Evolutionary conservation across 257 asterid genomes (phyloP).

Genomic region (Scutellaria galericulata): DNA sequence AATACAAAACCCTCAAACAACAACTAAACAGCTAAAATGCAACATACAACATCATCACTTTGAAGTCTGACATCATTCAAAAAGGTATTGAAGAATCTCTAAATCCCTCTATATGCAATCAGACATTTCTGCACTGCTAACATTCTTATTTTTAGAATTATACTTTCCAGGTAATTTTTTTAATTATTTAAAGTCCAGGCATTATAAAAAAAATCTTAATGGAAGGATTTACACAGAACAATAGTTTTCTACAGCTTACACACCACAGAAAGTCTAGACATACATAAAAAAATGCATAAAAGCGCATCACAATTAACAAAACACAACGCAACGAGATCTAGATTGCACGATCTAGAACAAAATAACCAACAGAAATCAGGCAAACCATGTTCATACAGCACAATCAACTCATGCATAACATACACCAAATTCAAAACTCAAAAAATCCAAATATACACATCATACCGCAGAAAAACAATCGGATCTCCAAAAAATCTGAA

Average conservation of each 20-base stretch:
- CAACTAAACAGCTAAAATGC: no score
- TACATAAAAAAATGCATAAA: background rate
- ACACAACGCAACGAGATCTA: background rate
- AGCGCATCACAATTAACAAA: background rate
- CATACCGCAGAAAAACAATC: background rate
- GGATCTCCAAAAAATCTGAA: background rate
- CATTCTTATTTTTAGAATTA: no score
- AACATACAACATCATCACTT: no score
- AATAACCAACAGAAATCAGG: conserved; percentile 24
- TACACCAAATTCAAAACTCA: background rate
- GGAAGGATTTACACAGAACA: conserved; percentile 6
- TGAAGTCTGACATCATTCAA: no score
- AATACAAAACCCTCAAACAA: no score
- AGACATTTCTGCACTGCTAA: no score
- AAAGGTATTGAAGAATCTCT: no score
- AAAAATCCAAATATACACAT: conserved; percentile 18
- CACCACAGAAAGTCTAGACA: background rate
- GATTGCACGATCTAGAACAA: conserved; percentile 17
- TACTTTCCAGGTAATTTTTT: no score
- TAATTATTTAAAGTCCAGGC: no score
- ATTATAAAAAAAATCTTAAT: background rate
- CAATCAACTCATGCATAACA: background rate
- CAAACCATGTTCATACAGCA: conserved; percentile 15
- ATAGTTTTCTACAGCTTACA: background rate
- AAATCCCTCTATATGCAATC: no score